phyloP scores from a whole-genome alignment of 345 rosid genomes.

The Rhodamnia argentea region DNA sequence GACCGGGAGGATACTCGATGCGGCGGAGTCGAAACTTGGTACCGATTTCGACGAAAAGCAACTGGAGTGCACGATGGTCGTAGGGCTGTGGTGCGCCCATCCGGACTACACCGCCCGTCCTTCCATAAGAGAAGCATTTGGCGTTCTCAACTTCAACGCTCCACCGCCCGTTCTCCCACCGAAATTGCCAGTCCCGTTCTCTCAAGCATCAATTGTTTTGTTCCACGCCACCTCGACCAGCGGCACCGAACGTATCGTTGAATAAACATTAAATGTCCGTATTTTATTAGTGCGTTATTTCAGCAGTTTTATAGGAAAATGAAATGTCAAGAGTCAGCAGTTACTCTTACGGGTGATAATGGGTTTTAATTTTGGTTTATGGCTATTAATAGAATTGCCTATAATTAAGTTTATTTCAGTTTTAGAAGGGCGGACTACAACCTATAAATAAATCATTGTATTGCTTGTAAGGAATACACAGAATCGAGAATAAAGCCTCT shows the following conservation, averaged over 20 bases:
- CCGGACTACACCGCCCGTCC: background rate
- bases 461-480: too few relatives aligned
- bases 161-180: background rate
- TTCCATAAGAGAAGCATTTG: background rate
- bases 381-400: too few relatives aligned
- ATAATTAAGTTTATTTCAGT: too few relatives aligned
- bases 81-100: background rate
- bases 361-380: too few relatives aligned
- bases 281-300: too few relatives aligned
- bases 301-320: too few relatives aligned
- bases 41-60: background rate
- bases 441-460: too few relatives aligned
- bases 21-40: background rate
- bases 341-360: too few relatives aligned
- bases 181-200: background rate
- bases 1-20: background rate
- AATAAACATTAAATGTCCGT: too few relatives aligned
- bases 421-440: too few relatives aligned
- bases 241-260: rapidly evolving
- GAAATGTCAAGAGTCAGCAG: too few relatives aligned
- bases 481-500: too few relatives aligned
- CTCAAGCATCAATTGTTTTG: rapidly evolving
- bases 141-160: background rate
- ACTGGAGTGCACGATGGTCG: background rate
- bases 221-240: background rate